Evolutionary conservation across 164 flowering plant genomes (phyloP).

Genomic region (Magnolia changhungtana): DNA sequence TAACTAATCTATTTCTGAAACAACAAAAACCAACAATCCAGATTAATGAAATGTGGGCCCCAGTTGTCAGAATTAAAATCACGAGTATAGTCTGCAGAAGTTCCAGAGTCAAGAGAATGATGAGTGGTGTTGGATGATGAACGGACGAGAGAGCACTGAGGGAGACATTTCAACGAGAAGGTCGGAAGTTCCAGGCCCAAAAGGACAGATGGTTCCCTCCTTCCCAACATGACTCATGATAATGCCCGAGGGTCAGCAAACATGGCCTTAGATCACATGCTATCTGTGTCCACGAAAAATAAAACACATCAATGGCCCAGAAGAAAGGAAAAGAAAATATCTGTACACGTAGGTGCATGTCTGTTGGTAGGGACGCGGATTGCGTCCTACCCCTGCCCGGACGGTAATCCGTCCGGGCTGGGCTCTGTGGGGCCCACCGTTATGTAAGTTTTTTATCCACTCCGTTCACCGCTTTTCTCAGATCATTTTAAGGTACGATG

Average conservation of each 20-base stretch:
- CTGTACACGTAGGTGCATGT: background rate
- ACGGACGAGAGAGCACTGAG: background rate
- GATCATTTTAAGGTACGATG: too few species aligned
- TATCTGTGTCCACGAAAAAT: background rate
- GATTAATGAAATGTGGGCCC: too few species aligned
- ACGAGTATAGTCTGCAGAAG: too few species aligned
- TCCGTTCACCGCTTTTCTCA: too few species aligned
- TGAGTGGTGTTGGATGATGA: background rate
- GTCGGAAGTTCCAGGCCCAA: background rate
- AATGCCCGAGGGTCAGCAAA: background rate
- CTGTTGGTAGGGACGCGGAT: background rate
- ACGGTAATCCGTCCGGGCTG: too few species aligned
- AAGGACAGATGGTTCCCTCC: conserved; percentile 3
- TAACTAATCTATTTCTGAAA: too few species aligned
- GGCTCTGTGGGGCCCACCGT: too few species aligned
- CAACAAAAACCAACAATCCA: too few species aligned
- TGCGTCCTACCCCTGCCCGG: too few species aligned
- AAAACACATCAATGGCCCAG: conserved; percentile 3
- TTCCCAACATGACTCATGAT: background rate
- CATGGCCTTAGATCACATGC: conserved; percentile 1
- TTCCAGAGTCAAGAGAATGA: background rate
- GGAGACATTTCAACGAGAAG: conserved; percentile 2
- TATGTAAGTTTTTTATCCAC: too few species aligned
- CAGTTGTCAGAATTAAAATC: too few species aligned
- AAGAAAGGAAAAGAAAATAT: background rate